Base-by-base conservation (phyloP, 139 green algal genomes). In the Diplosphaera chodatii region DNA sequence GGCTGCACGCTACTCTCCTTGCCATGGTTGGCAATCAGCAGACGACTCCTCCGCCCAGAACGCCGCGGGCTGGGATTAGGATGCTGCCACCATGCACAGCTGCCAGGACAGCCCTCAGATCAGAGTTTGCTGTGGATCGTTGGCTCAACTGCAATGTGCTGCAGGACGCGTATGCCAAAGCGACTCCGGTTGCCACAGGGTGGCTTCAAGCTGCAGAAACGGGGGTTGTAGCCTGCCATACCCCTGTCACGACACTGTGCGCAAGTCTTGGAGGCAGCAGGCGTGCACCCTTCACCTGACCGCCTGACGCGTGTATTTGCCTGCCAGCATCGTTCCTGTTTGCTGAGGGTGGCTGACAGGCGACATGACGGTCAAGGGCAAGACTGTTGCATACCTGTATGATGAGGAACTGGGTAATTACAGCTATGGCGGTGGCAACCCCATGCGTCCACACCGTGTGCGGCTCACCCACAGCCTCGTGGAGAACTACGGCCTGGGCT, bases 381-480 rank as follows among this genome's bases (percentile, higher is more conserved):
- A 78, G 66, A 75, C 33, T 6, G 87, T 94, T 20, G 73, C 83
- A 1, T 98, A 98, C 71, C 98, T 95, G 64, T 97, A 98, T 74
- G 93, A 98, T 76, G 84, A 96, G 48, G 92, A 98, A 64, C 85
- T 96, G 63, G 67, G 32, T 6, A 78, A 78, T 74, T 85, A 83
- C 76, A 88, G 82, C 63, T 90, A 87, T 76, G 84, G 84, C 68
- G 84, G 83, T 37, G 83, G 81, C 73, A 95, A 97, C 75, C 92
- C 92, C 16, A 97, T 96, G 92, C 85, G 92, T 2, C 95, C 95
- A 3, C 95, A 99, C 84, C 82, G 95, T 13, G 90, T 94, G 31
- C 88, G 92, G 27, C 89, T 99, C 77, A 94, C 91, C n/a, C 93
- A 96, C 74, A 91, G 87, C 55, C 83, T 99, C 40, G 84, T 99